Percentiles rank a stretch among this genome's conserved stretches.
These are phyloP conservation scores for Fraxinus baroniana DNA, from an alignment of 305 asterid species.

Conservation along the genomic window DNA sequence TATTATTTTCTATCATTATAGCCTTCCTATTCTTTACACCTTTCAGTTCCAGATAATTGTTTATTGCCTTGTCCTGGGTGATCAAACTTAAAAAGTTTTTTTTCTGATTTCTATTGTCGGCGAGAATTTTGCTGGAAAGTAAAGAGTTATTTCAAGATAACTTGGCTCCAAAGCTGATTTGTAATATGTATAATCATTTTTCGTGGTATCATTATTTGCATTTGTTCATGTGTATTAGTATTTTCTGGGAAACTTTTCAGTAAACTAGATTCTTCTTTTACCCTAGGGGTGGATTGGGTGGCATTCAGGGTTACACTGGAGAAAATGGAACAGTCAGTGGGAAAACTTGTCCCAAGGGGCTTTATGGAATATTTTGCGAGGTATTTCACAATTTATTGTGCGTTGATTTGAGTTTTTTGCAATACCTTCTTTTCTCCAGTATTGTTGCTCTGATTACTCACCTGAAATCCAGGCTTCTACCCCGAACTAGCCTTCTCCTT, in stretches of 20 bases:
- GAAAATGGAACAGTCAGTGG: conserved; percentile 89
- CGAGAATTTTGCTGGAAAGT: neutral
- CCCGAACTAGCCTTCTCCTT: neutral
- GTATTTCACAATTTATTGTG: conserved; percentile 34
- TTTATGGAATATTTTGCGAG: conserved; percentile 88
- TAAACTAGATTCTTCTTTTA: conserved; percentile 22
- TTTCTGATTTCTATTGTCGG: neutral
- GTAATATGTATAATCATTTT: neutral
- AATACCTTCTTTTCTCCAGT: neutral
- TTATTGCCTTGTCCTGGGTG: neutral
- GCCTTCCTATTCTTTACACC: neutral
- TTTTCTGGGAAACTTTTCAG: conserved; percentile 6
- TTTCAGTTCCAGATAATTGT: neutral
- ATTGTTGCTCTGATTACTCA: neutral
- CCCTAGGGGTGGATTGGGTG: conserved; percentile 89
- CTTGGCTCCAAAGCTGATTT: neutral
- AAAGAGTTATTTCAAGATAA: neutral
- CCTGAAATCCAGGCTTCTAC: neutral
- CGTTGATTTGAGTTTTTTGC: neutral
- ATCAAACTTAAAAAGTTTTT: neutral
- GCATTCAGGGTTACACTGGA: conserved; percentile 61
- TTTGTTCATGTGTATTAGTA: neutral
- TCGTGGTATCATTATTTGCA: neutral
- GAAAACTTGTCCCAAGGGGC: conserved; percentile 96
- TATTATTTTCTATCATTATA: conserved; percentile 14